These are phyloP conservation scores for Ascochyta viciae-villosae DNA, from an alignment of 2,329 filamentous ascomycete species.

Conservation along the genomic window DNA sequence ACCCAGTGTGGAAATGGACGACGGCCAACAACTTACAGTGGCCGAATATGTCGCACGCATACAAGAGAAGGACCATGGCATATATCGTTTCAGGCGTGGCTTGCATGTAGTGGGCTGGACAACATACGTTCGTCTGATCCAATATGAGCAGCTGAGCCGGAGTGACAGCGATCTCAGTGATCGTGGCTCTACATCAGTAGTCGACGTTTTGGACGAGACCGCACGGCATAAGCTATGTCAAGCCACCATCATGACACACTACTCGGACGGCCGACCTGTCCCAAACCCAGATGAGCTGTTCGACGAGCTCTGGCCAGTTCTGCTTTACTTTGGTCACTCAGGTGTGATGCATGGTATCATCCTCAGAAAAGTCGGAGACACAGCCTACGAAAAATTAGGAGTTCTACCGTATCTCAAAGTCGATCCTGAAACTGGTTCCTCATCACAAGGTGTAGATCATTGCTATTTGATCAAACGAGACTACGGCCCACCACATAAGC, in stretches of 20 bases:
- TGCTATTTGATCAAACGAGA: background rate
- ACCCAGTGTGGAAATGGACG: background rate
- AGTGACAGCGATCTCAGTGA: background rate
- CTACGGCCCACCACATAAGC: background rate
- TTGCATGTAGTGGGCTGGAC: background rate
- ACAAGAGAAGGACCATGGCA: background rate
- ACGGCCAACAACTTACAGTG: background rate
- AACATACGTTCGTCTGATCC: background rate
- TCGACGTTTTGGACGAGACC: background rate
- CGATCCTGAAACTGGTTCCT: background rate
- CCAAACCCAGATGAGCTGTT: background rate
- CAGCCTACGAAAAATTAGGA: background rate
- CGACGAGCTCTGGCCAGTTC: background rate
- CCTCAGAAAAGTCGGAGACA: background rate
- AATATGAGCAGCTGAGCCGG: background rate
- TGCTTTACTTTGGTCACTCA: background rate
- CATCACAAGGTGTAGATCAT: background rate
- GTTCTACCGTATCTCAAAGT: slow-evolving; percentile 1
- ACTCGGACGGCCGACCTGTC: background rate
- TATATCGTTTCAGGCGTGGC: background rate
- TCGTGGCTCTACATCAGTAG: background rate
- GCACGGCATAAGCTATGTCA: background rate
- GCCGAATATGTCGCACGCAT: background rate
- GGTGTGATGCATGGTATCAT: background rate
- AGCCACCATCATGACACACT: background rate